Evolutionary conservation across 2,329 filamentous ascomycete genomes (phyloP).

Genomic region (Cladosporium sp.): DNA sequence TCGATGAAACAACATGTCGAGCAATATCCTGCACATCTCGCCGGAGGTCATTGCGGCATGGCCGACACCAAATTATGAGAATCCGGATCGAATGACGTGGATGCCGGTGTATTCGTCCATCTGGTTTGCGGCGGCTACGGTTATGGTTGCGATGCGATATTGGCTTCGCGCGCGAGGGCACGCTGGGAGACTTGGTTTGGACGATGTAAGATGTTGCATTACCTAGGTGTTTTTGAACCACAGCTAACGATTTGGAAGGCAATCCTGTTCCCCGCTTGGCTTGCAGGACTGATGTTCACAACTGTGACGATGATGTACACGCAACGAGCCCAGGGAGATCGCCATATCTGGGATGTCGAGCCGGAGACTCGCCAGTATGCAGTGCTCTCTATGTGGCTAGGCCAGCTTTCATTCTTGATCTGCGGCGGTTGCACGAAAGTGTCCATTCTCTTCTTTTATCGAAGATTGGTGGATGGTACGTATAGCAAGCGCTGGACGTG

Average conservation of each 20-base stretch:
- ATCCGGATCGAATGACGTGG: slow-evolving; percentile 35
- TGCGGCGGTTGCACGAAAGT: slow-evolving; percentile 38
- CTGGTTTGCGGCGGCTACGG: slow-evolving; percentile 29
- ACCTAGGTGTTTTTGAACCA: too few species aligned
- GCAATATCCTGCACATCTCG: slow-evolving; percentile 31
- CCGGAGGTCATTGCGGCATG: slow-evolving; percentile 32
- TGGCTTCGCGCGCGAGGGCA: slow-evolving; percentile 33
- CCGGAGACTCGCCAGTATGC: slow-evolving; percentile 19
- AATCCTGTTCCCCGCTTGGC: slow-evolving; percentile 27
- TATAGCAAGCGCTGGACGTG: slow-evolving; percentile 39
- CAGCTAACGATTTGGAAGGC: background rate
- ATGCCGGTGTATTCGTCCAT: slow-evolving; percentile 32
- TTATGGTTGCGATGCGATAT: slow-evolving; percentile 30
- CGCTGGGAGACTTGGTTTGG: slow-evolving; percentile 32
- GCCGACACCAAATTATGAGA: slow-evolving; percentile 33
- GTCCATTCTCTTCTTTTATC: slow-evolving; percentile 44
- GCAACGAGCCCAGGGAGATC: slow-evolving; percentile 31
- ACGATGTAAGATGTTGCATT: slow-evolving; percentile 30
- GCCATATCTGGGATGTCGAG: slow-evolving; percentile 40
- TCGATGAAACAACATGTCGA: background rate
- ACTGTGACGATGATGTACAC: slow-evolving; percentile 25
- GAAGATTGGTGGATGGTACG: slow-evolving; percentile 39
- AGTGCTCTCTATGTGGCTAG: slow-evolving; percentile 35
- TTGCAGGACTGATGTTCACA: slow-evolving; percentile 27
- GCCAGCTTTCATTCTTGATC: slow-evolving; percentile 35